These are phyloP conservation scores for Austroboletus niveus DNA, from an alignment of 1,284 basidiomycete species.

Conservation along the genomic window DNA sequence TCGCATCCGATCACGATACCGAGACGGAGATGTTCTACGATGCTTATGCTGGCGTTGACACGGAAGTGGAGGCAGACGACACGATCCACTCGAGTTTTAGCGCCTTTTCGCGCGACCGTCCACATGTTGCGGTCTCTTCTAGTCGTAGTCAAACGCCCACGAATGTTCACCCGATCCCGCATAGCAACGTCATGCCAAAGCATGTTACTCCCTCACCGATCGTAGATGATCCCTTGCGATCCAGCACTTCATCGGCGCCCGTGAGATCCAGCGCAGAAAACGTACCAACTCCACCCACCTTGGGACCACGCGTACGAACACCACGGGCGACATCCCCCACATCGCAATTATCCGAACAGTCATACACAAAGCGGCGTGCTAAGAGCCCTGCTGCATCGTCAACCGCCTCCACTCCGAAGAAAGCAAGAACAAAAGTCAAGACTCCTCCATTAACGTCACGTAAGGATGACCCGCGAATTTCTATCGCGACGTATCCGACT, in stretches of 20 bases:
- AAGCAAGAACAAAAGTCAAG: slow-evolving; percentile 34
- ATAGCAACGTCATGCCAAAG: slow-evolving; percentile 34
- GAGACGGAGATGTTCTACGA: slow-evolving; percentile 30
- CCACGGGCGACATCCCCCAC: slow-evolving; percentile 24
- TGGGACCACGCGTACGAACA: slow-evolving; percentile 16
- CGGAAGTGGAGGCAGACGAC: slow-evolving; percentile 16
- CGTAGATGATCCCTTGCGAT: slow-evolving; percentile 13
- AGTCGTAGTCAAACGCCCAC: slow-evolving; percentile 29
- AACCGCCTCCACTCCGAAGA: slow-evolving; percentile 37
- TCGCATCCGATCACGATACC: slow-evolving; percentile 47
- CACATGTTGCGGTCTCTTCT: slow-evolving; percentile 8
- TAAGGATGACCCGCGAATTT: slow-evolving; percentile 37
- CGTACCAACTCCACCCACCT: slow-evolving; percentile 20
- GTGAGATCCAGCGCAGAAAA: slow-evolving; percentile 32
- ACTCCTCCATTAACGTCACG: slow-evolving; percentile 31
- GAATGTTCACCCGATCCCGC: slow-evolving; percentile 3
- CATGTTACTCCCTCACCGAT: slow-evolving; percentile 39
- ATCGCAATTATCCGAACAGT: slow-evolving; percentile 29
- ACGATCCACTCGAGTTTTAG: slow-evolving; percentile 14
- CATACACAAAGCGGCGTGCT: slow-evolving; percentile 39
- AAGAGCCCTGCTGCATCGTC: slow-evolving; percentile 43
- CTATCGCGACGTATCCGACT: slow-evolving; percentile 63
- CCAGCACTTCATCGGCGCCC: slow-evolving; percentile 25
- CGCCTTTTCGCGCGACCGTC: slow-evolving; percentile 4
- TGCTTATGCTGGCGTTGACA: slow-evolving; percentile 19